Evolutionary conservation across 495 filamentous ascomycete species (phyloP).

Genomic region (Penicillium macrosclerotiorum): DNA sequence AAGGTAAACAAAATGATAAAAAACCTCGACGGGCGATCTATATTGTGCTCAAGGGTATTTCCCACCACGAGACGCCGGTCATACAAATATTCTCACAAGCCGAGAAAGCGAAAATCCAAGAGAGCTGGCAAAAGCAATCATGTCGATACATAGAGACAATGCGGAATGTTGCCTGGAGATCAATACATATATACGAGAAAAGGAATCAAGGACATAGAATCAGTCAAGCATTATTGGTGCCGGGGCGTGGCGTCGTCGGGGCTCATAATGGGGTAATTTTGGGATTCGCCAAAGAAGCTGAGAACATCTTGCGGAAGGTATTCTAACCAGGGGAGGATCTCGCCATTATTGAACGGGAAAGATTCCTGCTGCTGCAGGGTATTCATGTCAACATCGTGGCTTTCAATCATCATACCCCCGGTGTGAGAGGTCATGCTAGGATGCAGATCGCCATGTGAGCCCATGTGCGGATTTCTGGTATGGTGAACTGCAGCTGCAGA

Average conservation of each 20-base stretch:
- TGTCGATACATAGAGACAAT: constrained; percentile 11
- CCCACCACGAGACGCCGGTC: constrained; percentile 5
- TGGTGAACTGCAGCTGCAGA: constrained; percentile 35
- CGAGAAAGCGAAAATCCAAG: background rate
- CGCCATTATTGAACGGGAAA: constrained; percentile 47
- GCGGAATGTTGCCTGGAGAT: constrained; percentile 7
- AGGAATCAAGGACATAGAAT: background rate
- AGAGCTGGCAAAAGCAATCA: no score
- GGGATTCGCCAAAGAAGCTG: constrained; percentile 50
- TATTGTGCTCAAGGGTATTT: constrained; percentile 1
- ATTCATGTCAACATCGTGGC: constrained; percentile 66
- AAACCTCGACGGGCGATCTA: constrained; percentile 3
- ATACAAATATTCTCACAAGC: background rate
- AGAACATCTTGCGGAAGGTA: constrained; percentile 65
- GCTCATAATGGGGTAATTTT: constrained; percentile 37
- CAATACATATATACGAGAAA: constrained; percentile 23
- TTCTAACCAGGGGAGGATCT: constrained; percentile 67
- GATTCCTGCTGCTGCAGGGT: constrained; percentile 41
- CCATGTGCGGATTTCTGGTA: constrained; percentile 36
- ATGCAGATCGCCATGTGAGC: constrained; percentile 35
- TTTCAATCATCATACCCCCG: constrained; percentile 66
- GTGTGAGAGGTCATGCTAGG: constrained; percentile 33
- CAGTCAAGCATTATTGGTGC: constrained; percentile 17
- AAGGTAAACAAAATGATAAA: background rate
- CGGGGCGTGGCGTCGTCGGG: constrained; percentile 28